Percentiles rank a stretch among this genome's conserved stretches.
Conservation (phyloP, 352 stramenopile species). For the Pythium periplocum region DNA sequence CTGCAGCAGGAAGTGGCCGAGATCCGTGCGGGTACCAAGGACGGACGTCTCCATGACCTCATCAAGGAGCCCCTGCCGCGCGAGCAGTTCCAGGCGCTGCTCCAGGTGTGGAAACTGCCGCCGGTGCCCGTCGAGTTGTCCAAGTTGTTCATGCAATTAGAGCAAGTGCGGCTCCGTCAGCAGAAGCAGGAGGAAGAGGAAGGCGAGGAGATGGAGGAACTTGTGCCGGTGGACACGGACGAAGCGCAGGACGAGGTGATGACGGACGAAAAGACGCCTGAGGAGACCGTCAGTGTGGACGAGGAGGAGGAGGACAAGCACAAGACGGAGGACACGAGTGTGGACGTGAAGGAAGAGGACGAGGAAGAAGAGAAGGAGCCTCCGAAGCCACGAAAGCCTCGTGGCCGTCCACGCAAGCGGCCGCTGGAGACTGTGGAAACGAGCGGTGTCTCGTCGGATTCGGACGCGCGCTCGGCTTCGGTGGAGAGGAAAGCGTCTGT, state of each 20-base stretch:
- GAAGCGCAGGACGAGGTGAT: slow-evolving; percentile 1
- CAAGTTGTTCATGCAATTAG: slow-evolving; percentile 33
- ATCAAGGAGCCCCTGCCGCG: slow-evolving; percentile 36
- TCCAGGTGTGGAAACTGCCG: slow-evolving; percentile 41
- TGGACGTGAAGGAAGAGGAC: background rate
- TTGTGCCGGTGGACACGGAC: slow-evolving; percentile 2
- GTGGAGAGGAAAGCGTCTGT: background rate
- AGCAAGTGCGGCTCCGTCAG: slow-evolving; percentile 23
- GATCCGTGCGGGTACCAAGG: slow-evolving; percentile 31
- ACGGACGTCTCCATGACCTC: slow-evolving; percentile 28
- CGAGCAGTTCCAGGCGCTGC: slow-evolving; percentile 38
- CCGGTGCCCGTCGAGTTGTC: slow-evolving; percentile 28
- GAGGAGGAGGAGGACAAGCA: background rate
- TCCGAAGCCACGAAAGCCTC: no score
- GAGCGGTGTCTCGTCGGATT: no score
- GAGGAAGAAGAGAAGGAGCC: slow-evolving; percentile 8
- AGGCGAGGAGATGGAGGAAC: slow-evolving; percentile 2
- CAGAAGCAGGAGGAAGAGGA: slow-evolving; percentile 9
- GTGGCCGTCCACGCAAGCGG: no score
- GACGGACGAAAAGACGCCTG: slow-evolving; percentile 1
- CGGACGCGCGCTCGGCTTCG: no score
- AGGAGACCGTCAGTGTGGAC: background rate
- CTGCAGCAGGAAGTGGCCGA: slow-evolving; percentile 46
- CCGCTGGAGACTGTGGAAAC: no score
- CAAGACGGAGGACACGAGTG: background rate